Evolutionary conservation across 2,329 filamentous ascomycete genomes (phyloP), one percentile per base, ranked within the genome.

Genomic region (Sphaerulina vaccinii): DNA sequence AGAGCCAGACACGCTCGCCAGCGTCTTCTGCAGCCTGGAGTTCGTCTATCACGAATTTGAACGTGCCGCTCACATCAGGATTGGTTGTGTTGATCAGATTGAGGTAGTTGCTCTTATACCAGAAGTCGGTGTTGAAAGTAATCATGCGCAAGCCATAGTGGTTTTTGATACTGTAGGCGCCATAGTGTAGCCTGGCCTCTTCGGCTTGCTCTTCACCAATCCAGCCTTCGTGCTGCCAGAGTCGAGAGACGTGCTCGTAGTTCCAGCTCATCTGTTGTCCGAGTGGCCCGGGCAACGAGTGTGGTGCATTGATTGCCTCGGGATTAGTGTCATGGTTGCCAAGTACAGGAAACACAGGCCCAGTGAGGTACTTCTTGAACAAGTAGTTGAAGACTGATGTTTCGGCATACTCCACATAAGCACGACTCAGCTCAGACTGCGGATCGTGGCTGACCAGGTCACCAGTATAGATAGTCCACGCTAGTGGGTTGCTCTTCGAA

Each of bases 281-380:
- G 1, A 83, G 67, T 1, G 71, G 70, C 1, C 77, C 79, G 7
- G 79, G 79, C 7, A 83, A 66, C 23, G 65, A 75, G 56, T 81
- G 75, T 2, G 79, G 77, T 5, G 74, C 71, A 57, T 80, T 76
- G 21, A 80, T 76, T 18, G 75, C 77, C 49, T 76, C 73, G 1
- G 80, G 79, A 51, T 73, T 79, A 9, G 72, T 76, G 59, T 83
- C 80, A 51, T 83, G 80, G 55, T 83, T 83, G 1, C 81, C 80
- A 1, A 83, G 71, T 0, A 77, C 78, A 0, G 76, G 67, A 53
- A 81, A 83, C 3, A 83, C 74, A 3, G 81, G 79, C 0, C 78
- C 78, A 2, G 75, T 76, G 5, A 83, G 71, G 57, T 81, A 82
- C 3, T 71, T 66, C 59, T 80, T 80, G 64, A 83, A 74, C 72